phyloP scores from a whole-genome alignment of 179 eudicot genomes.

The Beta lomatogona region DNA sequence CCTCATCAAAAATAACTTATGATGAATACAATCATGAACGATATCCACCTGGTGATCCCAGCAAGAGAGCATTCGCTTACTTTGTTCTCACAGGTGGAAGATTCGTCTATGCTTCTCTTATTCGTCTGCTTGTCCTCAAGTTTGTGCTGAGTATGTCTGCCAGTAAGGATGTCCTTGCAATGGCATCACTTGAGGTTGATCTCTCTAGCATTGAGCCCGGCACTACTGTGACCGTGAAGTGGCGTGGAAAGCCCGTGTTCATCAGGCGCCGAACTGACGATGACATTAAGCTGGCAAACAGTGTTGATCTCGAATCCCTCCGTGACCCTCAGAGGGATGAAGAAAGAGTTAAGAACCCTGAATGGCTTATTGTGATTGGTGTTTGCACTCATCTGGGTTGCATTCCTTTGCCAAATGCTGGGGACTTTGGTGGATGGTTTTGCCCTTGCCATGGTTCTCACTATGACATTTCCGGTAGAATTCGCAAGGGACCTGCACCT shows the following conservation, averaged over 20 bases:
- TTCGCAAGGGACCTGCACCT: slow-evolving; percentile 82
- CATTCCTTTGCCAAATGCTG: slow-evolving; percentile 76
- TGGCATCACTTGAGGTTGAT: slow-evolving; percentile 75
- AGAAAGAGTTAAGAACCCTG: slow-evolving; percentile 69
- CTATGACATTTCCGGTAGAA: slow-evolving; percentile 76
- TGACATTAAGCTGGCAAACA: slow-evolving; percentile 66
- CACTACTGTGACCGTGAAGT: slow-evolving; percentile 64
- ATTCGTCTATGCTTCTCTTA: slow-evolving; percentile 63
- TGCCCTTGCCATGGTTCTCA: slow-evolving; percentile 88
- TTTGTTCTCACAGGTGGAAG: slow-evolving; percentile 72
- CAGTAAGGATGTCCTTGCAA: slow-evolving; percentile 74
- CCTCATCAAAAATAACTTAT: slow-evolving; percentile 44
- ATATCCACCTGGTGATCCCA: slow-evolving; percentile 68
- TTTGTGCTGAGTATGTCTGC: slow-evolving; percentile 79
- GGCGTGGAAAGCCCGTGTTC: slow-evolving; percentile 86
- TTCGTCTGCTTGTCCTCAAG: slow-evolving; percentile 64
- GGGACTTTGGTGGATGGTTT: slow-evolving; percentile 74
- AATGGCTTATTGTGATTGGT: slow-evolving; percentile 72
- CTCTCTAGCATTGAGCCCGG: slow-evolving; percentile 74
- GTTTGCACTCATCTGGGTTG: slow-evolving; percentile 78
- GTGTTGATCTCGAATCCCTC: slow-evolving; percentile 53
- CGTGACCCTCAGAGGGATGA: slow-evolving; percentile 75
- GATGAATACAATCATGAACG: slow-evolving; percentile 50
- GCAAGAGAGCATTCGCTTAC: slow-evolving; percentile 77
- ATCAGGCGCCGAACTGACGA: slow-evolving; percentile 68